Conservation (phyloP, 2,329 filamentous ascomycete genomes). For the Zalaria sp. region DNA sequence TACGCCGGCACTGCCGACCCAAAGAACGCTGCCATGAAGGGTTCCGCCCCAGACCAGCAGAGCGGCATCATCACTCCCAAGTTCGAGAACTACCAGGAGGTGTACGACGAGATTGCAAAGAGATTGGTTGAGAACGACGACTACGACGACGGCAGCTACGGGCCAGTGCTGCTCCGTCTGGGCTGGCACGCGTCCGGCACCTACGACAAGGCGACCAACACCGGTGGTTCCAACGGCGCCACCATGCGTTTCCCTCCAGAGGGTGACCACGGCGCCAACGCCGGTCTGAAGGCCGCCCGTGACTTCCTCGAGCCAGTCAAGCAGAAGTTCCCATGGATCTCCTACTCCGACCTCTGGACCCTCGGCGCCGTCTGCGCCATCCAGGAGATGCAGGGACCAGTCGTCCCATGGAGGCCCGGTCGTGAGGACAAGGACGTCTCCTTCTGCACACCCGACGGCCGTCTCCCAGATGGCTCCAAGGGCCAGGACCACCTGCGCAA, state of each 20-base stretch:
- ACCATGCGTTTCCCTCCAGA: conserved; percentile 95
- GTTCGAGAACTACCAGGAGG: conserved; percentile 84
- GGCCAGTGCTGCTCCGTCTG: conserved; percentile 76
- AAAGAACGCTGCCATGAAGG: conserved; percentile 27
- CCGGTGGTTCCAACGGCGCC: conserved; percentile 88
- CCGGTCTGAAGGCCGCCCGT: conserved; percentile 71
- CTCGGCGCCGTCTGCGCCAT: conserved; percentile 72
- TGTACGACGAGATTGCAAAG: conserved; percentile 76
- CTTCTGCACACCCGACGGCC: conserved; percentile 87
- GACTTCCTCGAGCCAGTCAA: conserved; percentile 91
- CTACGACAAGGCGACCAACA: conserved; percentile 75
- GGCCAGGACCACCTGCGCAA: conserved; percentile 68
- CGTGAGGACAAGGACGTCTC: conserved; percentile 64
- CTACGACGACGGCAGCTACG: conserved; percentile 94
- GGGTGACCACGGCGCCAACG: conserved; percentile 82
- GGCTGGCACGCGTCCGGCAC: conserved; percentile 93
- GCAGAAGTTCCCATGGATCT: conserved; percentile 73
- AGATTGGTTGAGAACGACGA: conserved; percentile 78
- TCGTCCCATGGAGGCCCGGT: conserved; percentile 78
- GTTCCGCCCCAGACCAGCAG: conserved; percentile 10
- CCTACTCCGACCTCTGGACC: conserved; percentile 94
- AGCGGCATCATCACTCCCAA: conserved; percentile 51
- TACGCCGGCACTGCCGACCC: conserved; percentile 36
- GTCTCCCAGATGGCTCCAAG: conserved; percentile 70
- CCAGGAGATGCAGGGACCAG: conserved; percentile 88